Conservation (phyloP, 2,329 filamentous ascomycete species). For the Hymenoscyphus scutula region DNA sequence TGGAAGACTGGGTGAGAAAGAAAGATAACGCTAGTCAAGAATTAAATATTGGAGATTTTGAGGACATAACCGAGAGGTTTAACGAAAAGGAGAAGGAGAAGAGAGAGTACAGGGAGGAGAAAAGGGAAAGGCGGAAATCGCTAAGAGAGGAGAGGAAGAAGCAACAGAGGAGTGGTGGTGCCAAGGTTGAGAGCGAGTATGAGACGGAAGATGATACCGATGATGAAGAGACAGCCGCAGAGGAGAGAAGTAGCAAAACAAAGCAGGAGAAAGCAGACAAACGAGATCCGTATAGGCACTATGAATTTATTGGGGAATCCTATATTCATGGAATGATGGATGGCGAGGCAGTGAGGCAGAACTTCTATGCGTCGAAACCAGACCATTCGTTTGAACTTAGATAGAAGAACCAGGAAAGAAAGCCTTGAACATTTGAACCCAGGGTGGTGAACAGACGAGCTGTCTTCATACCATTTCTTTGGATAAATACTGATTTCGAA, state of each 20-base stretch:
- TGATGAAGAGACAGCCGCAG: background rate
- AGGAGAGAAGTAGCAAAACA: too few species aligned
- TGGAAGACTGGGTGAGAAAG: too few species aligned
- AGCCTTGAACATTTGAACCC: too few species aligned
- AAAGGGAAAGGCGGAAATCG: background rate
- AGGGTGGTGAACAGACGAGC: too few species aligned
- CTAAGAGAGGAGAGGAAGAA: background rate
- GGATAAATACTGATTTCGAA: too few species aligned
- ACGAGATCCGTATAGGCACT: background rate
- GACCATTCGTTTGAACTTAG: background rate
- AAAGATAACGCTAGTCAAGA: too few species aligned
- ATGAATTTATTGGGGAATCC: background rate
- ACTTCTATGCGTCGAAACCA: background rate
- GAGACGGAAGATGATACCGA: background rate
- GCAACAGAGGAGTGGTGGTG: background rate
- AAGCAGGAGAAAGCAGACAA: background rate
- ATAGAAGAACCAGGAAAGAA: background rate
- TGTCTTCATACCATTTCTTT: too few species aligned
- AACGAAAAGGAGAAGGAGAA: background rate
- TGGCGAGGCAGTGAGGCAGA: background rate
- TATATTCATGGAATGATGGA: background rate
- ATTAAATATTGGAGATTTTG: too few species aligned
- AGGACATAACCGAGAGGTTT: too few species aligned
- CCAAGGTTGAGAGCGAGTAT: background rate
- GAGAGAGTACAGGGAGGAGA: background rate